Evolutionary conservation across 2,329 filamentous ascomycete species (phyloP), one percentile per base, ranked within the genome.

Genomic region (Nemania abortiva): DNA sequence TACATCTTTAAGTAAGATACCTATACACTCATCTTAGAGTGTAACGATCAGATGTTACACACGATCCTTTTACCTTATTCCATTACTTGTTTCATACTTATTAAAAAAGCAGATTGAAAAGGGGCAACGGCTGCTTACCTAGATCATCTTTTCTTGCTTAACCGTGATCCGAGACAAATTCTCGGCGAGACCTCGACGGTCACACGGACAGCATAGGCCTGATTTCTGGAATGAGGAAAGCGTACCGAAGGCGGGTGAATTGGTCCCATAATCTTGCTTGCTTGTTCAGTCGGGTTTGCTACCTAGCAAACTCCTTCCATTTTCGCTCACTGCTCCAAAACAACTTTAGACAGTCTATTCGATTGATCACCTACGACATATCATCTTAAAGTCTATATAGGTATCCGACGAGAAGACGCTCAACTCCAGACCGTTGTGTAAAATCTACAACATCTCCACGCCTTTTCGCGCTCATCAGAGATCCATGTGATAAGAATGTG

Each of bases 281-380:
- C 55, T 42, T 57, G 24, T n/a, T 34, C 47, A 24, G 11, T 57
- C 24, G n/a, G 56, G 61, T 64, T 67, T 64, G 66, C 61, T 52
- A 22, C 39, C 2, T 18, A 47, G 49, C 65, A 59, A 63, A 63
- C 53, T 9, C 29, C 4, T 62, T 9, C 24, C 6, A n/a, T 22
- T 56, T 11, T 58, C 15, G 2, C 20, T 6, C n/a, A 31, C 20
- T 31, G 15, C 24, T 11, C 11, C 10, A 47, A 24, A 45, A 27
- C 22, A 15, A 15, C 15, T n/a, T n/a, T 15, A 18, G 18, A 6
- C 3, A 34, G 31, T 34, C n/a, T n/a, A n/a, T n/a, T n/a, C n/a
- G n/a, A n/a, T n/a, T n/a, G n/a, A n/a, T n/a, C n/a, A n/a, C n/a
- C n/a, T n/a, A n/a, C n/a, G n/a, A n/a, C n/a, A n/a, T n/a, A n/a